Conservation (phyloP, 495 filamentous ascomycete genomes). For the Aspergillus sclerotiicarbonarius region DNA sequence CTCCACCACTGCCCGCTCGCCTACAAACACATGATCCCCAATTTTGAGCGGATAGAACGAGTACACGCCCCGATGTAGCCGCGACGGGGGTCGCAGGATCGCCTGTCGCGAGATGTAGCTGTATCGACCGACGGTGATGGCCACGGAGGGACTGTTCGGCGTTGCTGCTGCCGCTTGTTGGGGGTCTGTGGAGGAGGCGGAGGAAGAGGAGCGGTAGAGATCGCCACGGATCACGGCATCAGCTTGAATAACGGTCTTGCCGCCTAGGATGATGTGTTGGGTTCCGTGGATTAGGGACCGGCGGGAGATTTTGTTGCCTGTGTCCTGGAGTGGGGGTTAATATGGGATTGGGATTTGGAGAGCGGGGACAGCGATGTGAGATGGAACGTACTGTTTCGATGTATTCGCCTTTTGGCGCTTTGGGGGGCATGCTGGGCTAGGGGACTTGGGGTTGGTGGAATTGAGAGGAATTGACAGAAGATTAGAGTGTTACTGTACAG, state of each 20-base stretch:
- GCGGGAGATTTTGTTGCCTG: slow-evolving; percentile 96
- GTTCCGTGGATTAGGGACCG: slow-evolving; percentile 87
- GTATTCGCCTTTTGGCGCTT: slow-evolving; percentile 81
- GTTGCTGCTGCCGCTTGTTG: slow-evolving; percentile 19
- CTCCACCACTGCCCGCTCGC: slow-evolving; percentile 68
- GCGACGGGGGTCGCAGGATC: slow-evolving; percentile 72
- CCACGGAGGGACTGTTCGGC: slow-evolving; percentile 31
- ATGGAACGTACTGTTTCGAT: slow-evolving; percentile 77
- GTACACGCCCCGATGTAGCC: slow-evolving; percentile 54
- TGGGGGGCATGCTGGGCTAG: slow-evolving; percentile 61
- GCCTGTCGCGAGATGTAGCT: slow-evolving; percentile 75
- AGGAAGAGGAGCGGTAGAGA: slow-evolving; percentile 56
- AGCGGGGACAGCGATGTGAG: neutral
- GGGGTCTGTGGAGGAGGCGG: slow-evolving; percentile 22
- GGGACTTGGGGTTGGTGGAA: too few relatives aligned
- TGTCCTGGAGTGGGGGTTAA: slow-evolving; percentile 60
- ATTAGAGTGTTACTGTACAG: too few relatives aligned
- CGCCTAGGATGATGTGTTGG: slow-evolving; percentile 95
- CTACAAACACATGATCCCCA: slow-evolving; percentile 88
- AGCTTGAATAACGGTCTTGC: slow-evolving; percentile 89
- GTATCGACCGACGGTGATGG: slow-evolving; percentile 86
- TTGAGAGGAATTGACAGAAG: too few relatives aligned
- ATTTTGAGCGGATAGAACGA: slow-evolving; percentile 86
- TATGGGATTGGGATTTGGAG: slow-evolving; percentile 2
- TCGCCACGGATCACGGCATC: slow-evolving; percentile 92